phyloP scores from a whole-genome alignment of 257 asterid species.

The Solanum tacnaense region DNA sequence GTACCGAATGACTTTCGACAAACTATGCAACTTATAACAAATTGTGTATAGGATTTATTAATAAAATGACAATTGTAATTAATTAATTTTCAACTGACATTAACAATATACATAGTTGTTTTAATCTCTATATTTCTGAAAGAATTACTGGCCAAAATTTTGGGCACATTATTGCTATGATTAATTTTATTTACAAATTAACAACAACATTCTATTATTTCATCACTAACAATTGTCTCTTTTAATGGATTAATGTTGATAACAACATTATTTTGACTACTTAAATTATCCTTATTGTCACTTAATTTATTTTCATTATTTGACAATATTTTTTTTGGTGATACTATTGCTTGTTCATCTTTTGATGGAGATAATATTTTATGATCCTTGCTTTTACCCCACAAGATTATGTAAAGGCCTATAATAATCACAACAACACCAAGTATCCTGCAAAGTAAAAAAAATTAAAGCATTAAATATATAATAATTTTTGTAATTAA shows the following conservation, averaged over 20 bases:
- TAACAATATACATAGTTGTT: background rate
- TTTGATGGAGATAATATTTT: background rate
- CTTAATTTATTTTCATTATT: background rate
- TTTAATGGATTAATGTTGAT: background rate
- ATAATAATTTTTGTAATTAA: background rate
- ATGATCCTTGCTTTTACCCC: slow-evolving; percentile 76
- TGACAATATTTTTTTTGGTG: background rate
- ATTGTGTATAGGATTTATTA: background rate
- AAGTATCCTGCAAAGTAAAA: slow-evolving; percentile 35
- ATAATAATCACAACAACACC: slow-evolving; percentile 69
- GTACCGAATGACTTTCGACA: background rate
- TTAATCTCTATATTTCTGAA: background rate
- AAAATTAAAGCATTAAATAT: background rate
- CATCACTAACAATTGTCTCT: background rate
- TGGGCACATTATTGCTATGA: background rate
- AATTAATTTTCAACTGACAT: background rate
- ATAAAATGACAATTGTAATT: background rate
- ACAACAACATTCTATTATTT: background rate
- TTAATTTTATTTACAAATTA: background rate
- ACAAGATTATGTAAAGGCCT: slow-evolving; percentile 76
- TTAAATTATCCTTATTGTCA: background rate
- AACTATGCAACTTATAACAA: background rate
- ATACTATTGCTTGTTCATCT: background rate
- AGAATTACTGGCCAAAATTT: background rate
- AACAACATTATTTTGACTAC: background rate